Evolutionary conservation across 305 asterid genomes (phyloP).

Genomic region (Fraxinus xanthoxyloides): DNA sequence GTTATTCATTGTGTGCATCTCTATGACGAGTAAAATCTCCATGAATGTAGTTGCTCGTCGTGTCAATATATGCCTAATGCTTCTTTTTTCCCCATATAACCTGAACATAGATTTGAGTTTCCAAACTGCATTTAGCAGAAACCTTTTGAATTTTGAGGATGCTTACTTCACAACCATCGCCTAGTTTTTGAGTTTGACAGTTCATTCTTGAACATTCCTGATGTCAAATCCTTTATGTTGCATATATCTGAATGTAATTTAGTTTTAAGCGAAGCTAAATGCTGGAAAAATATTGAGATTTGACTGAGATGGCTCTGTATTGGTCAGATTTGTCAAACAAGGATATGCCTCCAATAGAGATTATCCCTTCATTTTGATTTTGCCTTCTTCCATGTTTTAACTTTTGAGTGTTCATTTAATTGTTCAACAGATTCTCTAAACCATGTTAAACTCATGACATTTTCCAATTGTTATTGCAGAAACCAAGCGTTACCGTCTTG

Average conservation of each 20-base stretch:
- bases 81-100: background rate
- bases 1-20: background rate
- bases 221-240: background rate
- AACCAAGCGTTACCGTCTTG: slow-evolving; percentile 21
- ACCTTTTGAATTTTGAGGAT: background rate
- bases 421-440: too few species aligned
- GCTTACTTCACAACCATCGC: background rate
- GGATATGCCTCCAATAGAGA: background rate
- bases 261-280: background rate
- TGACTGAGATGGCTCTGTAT: background rate
- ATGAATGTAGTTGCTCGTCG: background rate
- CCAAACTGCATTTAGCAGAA: background rate
- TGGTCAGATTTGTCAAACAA: background rate
- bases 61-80: background rate
- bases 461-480: slow-evolving; percentile 21
- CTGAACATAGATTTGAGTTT: background rate
- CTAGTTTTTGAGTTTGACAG: background rate
- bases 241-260: background rate
- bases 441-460: background rate
- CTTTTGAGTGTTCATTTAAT: too few species aligned
- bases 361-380: too few species aligned
- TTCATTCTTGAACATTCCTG: background rate
- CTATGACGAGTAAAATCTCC: background rate
- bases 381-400: background rate
- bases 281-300: background rate